Percentiles rank a stretch among this genome's conserved stretches.
Conservation (phyloP, 331 rosid genomes). For the Malus hybrid region DNA sequence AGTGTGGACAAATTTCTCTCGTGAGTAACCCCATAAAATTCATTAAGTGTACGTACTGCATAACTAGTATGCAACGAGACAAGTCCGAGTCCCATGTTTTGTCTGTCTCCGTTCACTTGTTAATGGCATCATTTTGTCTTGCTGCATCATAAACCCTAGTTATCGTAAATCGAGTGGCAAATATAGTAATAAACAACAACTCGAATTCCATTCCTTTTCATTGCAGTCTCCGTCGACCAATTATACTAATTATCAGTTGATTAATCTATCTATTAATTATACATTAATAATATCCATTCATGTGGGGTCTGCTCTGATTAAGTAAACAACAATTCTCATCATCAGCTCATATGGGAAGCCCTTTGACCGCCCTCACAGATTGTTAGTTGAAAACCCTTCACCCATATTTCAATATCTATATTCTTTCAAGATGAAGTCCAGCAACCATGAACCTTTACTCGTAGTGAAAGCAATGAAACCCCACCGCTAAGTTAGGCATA, state of each 20-base stretch:
- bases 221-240: not conserved
- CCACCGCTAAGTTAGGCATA: not conserved
- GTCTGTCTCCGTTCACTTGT: conserved; percentile 17
- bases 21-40: not conserved
- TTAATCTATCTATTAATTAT: not conserved
- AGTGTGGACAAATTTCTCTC: not conserved
- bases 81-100: conserved; percentile 26
- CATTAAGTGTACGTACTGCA: not conserved
- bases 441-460: conserved; percentile 2
- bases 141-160: conserved; percentile 34
- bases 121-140: conserved; percentile 28
- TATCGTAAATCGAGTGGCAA: conserved; percentile 11
- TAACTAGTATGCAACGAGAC: conserved; percentile 7
- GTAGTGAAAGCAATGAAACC: conserved; percentile 16
- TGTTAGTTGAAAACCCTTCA: conserved; percentile 8
- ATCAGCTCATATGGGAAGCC: not conserved
- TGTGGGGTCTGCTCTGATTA: not conserved
- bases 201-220: conserved; percentile 3
- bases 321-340: not conserved
- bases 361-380: conserved; percentile 3
- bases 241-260: not conserved
- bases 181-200: not conserved
- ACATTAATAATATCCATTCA: not conserved
- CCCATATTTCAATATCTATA: conserved; percentile 37
- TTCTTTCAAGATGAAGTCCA: conserved; percentile 7